Evolutionary conservation across 2,329 filamentous ascomycete genomes (phyloP).

Genomic region (Cordyceps javanica): DNA sequence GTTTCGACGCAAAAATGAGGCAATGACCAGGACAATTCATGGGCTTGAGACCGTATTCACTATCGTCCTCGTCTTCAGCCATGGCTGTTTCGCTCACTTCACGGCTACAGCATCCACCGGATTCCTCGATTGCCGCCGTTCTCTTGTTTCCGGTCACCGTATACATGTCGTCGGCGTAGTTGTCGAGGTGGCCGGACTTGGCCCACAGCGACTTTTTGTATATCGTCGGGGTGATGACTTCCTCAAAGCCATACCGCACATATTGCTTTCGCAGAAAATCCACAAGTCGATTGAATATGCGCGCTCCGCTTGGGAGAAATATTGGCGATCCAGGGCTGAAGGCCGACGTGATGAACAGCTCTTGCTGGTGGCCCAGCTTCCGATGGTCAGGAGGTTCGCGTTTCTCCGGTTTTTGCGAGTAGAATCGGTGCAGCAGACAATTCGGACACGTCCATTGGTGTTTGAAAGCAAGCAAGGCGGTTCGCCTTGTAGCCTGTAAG

Average conservation of each 20-base stretch:
- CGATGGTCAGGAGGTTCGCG: constrained; percentile 49
- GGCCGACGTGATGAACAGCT: constrained; percentile 70
- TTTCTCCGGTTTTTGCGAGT: constrained; percentile 24
- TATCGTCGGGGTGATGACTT: constrained; percentile 84
- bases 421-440: constrained; percentile 23
- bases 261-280: constrained; percentile 81
- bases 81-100: constrained; percentile 14
- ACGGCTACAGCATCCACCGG: constrained; percentile 4
- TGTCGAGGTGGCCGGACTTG: constrained; percentile 79
- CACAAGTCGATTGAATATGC: constrained; percentile 77
- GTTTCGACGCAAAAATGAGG: constrained; percentile 69
- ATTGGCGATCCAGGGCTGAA: constrained; percentile 84
- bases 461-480: constrained; percentile 15
- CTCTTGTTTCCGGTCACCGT: constrained; percentile 56
- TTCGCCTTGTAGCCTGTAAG: constrained; percentile 19
- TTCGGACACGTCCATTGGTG: constrained; percentile 27
- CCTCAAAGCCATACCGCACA: constrained; percentile 75
- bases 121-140: neutral
- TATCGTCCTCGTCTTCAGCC: constrained; percentile 50
- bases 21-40: constrained; percentile 94
- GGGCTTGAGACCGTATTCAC: constrained; percentile 78
- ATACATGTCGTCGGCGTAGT: constrained; percentile 91
- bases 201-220: constrained; percentile 87
- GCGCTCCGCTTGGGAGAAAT: constrained; percentile 74
- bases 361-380: constrained; percentile 56